These are phyloP conservation scores for Kodamaea sagamina DNA, from an alignment of 805 yeast species.

Conservation along the genomic window DNA sequence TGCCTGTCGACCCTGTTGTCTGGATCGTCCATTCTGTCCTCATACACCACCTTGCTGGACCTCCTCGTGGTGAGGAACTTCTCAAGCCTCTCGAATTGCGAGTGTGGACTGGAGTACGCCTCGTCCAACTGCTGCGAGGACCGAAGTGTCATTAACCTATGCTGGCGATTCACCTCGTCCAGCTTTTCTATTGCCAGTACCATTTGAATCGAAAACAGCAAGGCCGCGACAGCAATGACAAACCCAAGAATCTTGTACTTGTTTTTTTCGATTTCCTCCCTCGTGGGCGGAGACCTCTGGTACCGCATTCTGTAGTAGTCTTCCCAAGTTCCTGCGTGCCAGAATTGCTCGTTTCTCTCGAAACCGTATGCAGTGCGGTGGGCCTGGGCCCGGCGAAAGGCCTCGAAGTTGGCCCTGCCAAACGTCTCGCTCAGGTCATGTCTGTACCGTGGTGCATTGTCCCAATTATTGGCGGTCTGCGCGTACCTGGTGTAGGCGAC, in stretches of 20 bases:
- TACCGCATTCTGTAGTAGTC: constrained; percentile 52
- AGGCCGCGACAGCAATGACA: constrained; percentile 37
- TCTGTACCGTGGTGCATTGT: constrained; percentile 12
- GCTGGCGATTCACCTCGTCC: constrained; percentile 31
- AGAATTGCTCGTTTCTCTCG: constrained; percentile 45
- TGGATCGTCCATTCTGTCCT: constrained; percentile 15
- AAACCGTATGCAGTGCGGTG: constrained; percentile 36
- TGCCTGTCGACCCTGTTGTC: constrained; percentile 18
- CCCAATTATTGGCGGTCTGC: constrained; percentile 21
- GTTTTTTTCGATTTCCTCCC: constrained; percentile 42
- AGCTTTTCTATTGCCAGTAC: constrained; percentile 40
- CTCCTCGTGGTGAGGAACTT: constrained; percentile 37
- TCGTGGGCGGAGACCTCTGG: constrained; percentile 40
- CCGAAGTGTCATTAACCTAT: constrained; percentile 24
- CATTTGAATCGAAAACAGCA: constrained; percentile 43
- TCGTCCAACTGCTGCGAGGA: not conserved
- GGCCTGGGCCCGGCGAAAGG: constrained; percentile 40
- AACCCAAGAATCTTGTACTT: constrained; percentile 46
- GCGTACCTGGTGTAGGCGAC: constrained; percentile 30
- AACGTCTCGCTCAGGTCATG: constrained; percentile 14
- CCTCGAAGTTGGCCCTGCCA: constrained; percentile 27
- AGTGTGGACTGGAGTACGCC: constrained; percentile 12
- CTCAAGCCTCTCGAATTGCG: constrained; percentile 34
- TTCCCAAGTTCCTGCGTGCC: constrained; percentile 68
- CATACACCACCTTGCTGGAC: constrained; percentile 24